A percentile compares a stretch with the other conserved stretches of the same genome.
phyloP scores from a whole-genome alignment of 192 early-diverging fungal genomes.

The Coemansia sp. region DNA sequence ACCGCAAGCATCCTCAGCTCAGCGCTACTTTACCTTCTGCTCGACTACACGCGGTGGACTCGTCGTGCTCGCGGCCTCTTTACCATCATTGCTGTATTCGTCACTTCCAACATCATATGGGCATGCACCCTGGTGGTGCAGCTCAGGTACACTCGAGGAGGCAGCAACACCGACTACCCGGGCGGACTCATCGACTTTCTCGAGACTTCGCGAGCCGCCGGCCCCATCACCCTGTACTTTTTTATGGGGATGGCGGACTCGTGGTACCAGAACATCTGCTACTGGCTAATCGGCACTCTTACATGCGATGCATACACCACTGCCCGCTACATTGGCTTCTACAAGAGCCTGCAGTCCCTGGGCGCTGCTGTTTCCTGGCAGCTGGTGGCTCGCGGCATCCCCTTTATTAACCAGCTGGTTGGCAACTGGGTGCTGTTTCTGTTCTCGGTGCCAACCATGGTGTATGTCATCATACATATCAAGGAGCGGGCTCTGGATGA shows the following conservation, averaged over 20 bases:
- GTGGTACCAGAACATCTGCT: conserved; percentile 73
- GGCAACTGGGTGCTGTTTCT: conserved; percentile 45
- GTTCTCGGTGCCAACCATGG: conserved; percentile 38
- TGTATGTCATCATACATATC: conserved; percentile 33
- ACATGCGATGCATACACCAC: conserved; percentile 73
- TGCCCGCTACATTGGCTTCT: conserved; percentile 73
- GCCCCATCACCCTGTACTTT: conserved; percentile 63
- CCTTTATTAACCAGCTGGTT: conserved; percentile 50
- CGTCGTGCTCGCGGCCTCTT: conserved; percentile 63
- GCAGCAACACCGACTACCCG: conserved; percentile 7
- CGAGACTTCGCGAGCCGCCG: conserved; percentile 51
- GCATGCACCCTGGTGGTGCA: conserved; percentile 59
- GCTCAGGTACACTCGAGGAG: conserved; percentile 48
- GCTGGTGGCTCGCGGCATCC: conserved; percentile 55
- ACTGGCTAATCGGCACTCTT: conserved; percentile 84
- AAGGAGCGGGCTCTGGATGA: conserved; percentile 38
- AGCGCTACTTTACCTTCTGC: conserved; percentile 59
- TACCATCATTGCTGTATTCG: conserved; percentile 44
- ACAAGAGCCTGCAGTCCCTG: conserved; percentile 80
- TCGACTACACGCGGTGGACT: conserved; percentile 57
- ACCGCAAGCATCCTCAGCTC: conserved; percentile 70
- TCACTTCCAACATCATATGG: conserved; percentile 58
- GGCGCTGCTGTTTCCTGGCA: conserved; percentile 68
- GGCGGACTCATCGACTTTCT: conserved; percentile 31
- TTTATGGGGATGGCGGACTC: conserved; percentile 76